These are phyloP conservation scores for Paecilomyces sp. DNA, from an alignment of 2,329 filamentous ascomycete genomes.

Conservation along the genomic window DNA sequence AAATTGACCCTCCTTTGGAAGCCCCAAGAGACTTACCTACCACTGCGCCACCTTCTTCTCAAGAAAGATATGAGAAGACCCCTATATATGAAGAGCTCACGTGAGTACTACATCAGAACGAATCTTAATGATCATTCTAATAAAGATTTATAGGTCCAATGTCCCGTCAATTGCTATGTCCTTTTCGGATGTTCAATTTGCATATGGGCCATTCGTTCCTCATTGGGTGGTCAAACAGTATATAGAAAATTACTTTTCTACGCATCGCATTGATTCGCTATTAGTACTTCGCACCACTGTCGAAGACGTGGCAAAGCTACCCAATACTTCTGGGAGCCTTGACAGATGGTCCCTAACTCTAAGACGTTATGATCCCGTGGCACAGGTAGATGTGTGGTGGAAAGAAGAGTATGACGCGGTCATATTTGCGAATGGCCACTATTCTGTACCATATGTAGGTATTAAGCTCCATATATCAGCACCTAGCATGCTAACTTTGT, in stretches of 20 bases:
- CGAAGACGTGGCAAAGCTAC: slow-evolving; percentile 38
- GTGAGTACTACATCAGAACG: slow-evolving; percentile 8
- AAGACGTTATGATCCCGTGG: slow-evolving; percentile 24
- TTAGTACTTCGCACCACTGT: slow-evolving; percentile 48
- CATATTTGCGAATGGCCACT: slow-evolving; percentile 51
- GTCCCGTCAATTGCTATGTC: slow-evolving; percentile 34
- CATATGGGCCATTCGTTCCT: slow-evolving; percentile 51
- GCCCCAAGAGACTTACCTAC: slow-evolving; percentile 17
- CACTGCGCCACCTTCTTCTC: slow-evolving; percentile 15
- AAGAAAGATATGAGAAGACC: slow-evolving; percentile 25
- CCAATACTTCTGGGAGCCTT: slow-evolving; percentile 45
- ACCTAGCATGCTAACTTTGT: not conserved
- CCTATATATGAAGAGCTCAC: slow-evolving; percentile 29
- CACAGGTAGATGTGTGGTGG: slow-evolving; percentile 49
- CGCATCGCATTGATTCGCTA: slow-evolving; percentile 40
- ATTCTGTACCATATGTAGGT: slow-evolving; percentile 48
- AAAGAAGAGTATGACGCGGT: slow-evolving; percentile 53
- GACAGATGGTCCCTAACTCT: slow-evolving; percentile 46
- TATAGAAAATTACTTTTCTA: slow-evolving; percentile 49
- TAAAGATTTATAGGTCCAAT: slow-evolving; percentile 20
- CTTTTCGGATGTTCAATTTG: slow-evolving; percentile 46
- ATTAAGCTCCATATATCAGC: not conserved
- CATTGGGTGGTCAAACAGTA: slow-evolving; percentile 51
- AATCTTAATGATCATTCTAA: not conserved
- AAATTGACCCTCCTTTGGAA: slow-evolving; percentile 22